phyloP scores from a whole-genome alignment of 2,329 filamentous ascomycete species.

The Orbilia brochopaga region DNA sequence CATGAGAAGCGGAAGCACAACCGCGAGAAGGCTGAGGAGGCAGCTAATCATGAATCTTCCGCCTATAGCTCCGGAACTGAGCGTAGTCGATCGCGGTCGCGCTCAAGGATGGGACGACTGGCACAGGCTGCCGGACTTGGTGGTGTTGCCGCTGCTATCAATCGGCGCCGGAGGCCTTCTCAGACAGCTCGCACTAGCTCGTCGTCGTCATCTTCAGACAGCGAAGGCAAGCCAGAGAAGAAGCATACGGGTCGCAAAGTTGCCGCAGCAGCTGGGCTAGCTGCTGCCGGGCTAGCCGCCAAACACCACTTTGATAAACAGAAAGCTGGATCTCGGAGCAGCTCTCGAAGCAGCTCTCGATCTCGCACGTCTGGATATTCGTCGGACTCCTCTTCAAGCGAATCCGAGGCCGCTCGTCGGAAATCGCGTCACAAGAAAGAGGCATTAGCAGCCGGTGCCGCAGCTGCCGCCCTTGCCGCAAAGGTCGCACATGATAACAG shows the following conservation, averaged over 20 bases:
- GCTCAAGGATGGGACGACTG: conserved; percentile 37
- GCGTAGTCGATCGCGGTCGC: conserved; percentile 23
- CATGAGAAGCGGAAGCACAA: conserved; percentile 47
- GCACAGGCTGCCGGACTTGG: conserved; percentile 47
- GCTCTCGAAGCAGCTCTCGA: conserved; percentile 23
- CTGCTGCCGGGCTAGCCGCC: conserved; percentile 41
- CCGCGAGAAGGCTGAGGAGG: conserved; percentile 24
- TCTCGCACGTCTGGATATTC: conserved; percentile 17
- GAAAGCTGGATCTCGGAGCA: conserved; percentile 22
- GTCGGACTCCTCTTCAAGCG: conserved; percentile 15
- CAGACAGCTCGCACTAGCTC: conserved; percentile 34
- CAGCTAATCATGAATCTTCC: conserved; percentile 21
- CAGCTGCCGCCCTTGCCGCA: conserved; percentile 46
- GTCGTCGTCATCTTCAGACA: conserved; percentile 37
- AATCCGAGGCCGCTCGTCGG: conserved; percentile 34
- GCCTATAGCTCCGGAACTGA: conserved; percentile 9
- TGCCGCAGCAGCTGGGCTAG: conserved; percentile 31
- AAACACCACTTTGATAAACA: conserved; percentile 49
- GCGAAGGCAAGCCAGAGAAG: conserved; percentile 29
- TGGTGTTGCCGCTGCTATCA: conserved; percentile 37
- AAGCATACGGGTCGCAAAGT: conserved; percentile 41
- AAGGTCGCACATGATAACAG: conserved; percentile 49
- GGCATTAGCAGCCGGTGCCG: conserved; percentile 43
- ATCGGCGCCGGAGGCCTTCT: conserved; percentile 29
- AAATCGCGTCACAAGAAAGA: conserved; percentile 46